Evolutionary conservation across 306 rosid genomes (phyloP), one percentile per base, ranked within the genome.

Genomic region (Prunus salicina): DNA sequence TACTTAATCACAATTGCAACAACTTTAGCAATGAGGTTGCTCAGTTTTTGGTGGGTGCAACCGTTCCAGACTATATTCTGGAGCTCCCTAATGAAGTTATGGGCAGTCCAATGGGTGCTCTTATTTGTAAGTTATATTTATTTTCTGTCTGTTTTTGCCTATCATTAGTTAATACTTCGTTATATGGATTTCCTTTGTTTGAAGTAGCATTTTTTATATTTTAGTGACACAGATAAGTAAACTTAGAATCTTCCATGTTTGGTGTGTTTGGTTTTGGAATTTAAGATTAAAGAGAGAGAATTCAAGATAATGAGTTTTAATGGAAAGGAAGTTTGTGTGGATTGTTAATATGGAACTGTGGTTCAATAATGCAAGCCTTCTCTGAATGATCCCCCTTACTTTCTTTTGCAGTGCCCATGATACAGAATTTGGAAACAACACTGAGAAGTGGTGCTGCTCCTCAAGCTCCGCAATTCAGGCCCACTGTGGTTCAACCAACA

Each of bases 11-110:
- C 82, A 96, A 96, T 75, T 96, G 99, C 90, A 96, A 96, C 84
- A 92, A 96, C 84, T 96, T 96, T 76, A 88, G 89, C 84, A 89
- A 96, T 47, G 99, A 96, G 82, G 88, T 96, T 76, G 87, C 97
- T 67, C 99, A 96, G 34, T 96, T 96, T 81, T 86, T 96, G 83
- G 96, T 96, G 14, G 96, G 99, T 66, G 73, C 84, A 27, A 67
- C 84, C 74, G 91, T 96, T 82, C 99, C 99, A 3, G 89, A 86
- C 0, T 91, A 89, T 73, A 92, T 96, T 72, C 84, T 96, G 72
- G 90, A 89, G 80, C 98, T 96, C 20, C 99, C 99, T 30, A 84
- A 87, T 64, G 97, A 89, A 83, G 93, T 96, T 51, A 86, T 89
- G 91, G 82, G 88, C 77, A 92, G 99, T 65, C 99, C 99, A 22